Evolutionary conservation across 805 yeast genomes (phyloP).

Genomic region (Nakazawaea pomicola): DNA sequence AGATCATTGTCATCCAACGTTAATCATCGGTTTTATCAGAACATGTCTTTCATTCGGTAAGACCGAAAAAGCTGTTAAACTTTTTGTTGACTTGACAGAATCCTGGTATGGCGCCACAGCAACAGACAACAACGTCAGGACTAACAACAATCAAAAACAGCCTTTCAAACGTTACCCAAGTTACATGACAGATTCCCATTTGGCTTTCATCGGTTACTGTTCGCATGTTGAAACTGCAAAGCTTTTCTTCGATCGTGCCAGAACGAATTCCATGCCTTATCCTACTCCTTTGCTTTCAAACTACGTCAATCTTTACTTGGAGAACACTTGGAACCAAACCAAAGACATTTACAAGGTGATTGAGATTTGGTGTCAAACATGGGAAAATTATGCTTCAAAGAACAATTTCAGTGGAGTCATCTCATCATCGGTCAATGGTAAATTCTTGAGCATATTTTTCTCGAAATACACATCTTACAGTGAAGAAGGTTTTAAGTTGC

Average conservation of each 20-base stretch:
- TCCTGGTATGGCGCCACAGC: constrained; percentile 34
- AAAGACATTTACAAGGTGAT: constrained; percentile 54
- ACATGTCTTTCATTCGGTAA: constrained; percentile 64
- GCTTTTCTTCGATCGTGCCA: constrained; percentile 69
- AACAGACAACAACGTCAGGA: constrained; percentile 1
- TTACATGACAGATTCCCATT: constrained; percentile 67
- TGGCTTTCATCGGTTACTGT: constrained; percentile 73
- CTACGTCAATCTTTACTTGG: constrained; percentile 57
- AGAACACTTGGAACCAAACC: constrained; percentile 54
- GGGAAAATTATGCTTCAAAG: constrained; percentile 47
- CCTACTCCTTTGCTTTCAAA: constrained; percentile 67
- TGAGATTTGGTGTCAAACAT: constrained; percentile 58
- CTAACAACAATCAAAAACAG: constrained; percentile 11
- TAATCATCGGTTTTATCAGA: constrained; percentile 69
- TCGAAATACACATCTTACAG: constrained; percentile 46
- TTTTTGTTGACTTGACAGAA: constrained; percentile 56
- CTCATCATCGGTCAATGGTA: constrained; percentile 65
- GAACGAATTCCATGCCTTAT: constrained; percentile 68
- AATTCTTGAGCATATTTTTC: constrained; percentile 67
- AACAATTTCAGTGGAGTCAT: constrained; percentile 59
- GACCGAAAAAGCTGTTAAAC: constrained; percentile 57
- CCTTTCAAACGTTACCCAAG: constrained; percentile 29
- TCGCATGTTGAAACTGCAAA: constrained; percentile 67
- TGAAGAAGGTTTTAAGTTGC: constrained; percentile 44
- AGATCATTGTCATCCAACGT: constrained; percentile 37